Conservation (phyloP, 768 basidiomycete species). For the Symmetrospora coprosmae region DNA sequence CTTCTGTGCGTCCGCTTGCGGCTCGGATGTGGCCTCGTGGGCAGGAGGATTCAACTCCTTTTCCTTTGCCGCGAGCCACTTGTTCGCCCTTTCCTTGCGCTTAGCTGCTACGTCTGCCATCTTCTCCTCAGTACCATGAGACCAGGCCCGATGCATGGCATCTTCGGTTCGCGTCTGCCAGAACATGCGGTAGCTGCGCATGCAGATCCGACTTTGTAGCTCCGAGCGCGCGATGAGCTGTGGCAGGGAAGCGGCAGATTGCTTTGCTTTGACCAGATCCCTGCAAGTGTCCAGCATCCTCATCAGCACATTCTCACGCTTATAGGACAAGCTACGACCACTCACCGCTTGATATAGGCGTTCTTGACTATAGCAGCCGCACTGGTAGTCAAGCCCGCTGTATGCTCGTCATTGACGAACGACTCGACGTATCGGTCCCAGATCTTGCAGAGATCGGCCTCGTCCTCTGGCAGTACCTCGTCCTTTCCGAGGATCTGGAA, state of each 20-base stretch:
- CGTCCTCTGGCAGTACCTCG: slow-evolving; percentile 40
- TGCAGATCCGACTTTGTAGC: slow-evolving; percentile 71
- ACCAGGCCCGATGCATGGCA: slow-evolving; percentile 18
- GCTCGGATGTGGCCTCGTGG: too few species aligned
- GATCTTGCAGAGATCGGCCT: slow-evolving; percentile 37
- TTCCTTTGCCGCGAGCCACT: slow-evolving; percentile 8
- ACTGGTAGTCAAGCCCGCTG: slow-evolving; percentile 17
- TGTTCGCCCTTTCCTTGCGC: neutral
- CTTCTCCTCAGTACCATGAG: slow-evolving; percentile 23
- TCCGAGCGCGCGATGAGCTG: slow-evolving; percentile 37
- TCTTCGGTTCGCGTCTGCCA: slow-evolving; percentile 49
- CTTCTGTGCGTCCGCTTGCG: too few species aligned
- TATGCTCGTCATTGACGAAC: slow-evolving; percentile 32
- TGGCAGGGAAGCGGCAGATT: neutral
- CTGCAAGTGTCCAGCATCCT: neutral
- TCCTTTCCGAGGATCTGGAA: slow-evolving; percentile 41
- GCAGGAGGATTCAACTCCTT: too few species aligned
- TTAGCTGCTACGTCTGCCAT: neutral
- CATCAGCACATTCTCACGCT: neutral
- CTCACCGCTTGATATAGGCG: neutral
- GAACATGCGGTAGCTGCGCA: slow-evolving; percentile 57
- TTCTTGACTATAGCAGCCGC: slow-evolving; percentile 37
- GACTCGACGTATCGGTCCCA: slow-evolving; percentile 42
- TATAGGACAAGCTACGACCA: neutral
- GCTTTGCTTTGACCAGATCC: neutral